phyloP scores from a whole-genome alignment of 306 rosid species.

The Cicer pinnatifidum region DNA sequence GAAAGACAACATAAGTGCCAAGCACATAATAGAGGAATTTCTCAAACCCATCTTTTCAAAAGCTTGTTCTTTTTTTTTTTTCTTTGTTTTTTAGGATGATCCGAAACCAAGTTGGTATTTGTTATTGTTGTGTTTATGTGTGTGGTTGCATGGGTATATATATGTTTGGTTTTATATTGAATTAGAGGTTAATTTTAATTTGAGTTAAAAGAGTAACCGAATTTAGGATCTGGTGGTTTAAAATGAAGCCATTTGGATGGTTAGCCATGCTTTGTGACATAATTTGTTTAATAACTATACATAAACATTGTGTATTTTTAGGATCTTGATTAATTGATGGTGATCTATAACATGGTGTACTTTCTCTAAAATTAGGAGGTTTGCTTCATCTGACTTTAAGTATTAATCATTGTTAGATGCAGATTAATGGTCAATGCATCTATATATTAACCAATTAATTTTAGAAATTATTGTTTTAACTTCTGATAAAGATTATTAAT shows the following conservation, averaged over 20 bases:
- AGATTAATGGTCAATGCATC: background rate
- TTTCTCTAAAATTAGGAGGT: constrained; percentile 6
- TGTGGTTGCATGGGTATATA: background rate
- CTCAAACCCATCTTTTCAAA: constrained; percentile 48
- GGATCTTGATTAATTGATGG: background rate
- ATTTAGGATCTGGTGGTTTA: background rate
- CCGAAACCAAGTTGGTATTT: constrained; percentile 45
- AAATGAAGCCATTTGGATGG: background rate
- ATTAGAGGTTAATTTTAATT: constrained; percentile 1
- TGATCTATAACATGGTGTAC: background rate
- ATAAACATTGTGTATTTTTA: background rate
- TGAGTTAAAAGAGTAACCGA: background rate
- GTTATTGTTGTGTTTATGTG: background rate
- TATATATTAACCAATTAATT: background rate
- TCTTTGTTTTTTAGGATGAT: background rate
- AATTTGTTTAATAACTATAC: background rate
- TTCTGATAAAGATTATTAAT: too few relatives aligned
- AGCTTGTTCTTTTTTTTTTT: background rate
- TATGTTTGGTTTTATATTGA: background rate
- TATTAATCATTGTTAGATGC: background rate
- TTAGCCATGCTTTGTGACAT: background rate
- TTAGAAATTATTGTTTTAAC: too few relatives aligned
- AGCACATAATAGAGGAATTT: constrained; percentile 48
- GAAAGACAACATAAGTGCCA: constrained; percentile 46
- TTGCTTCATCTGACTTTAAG: background rate